Percentiles rank a stretch among this genome's conserved stretches.
Evolutionary conservation across 371 early-diverging fungal genomes (phyloP).

Genomic region (Apophysomyces trapeziformis): DNA sequence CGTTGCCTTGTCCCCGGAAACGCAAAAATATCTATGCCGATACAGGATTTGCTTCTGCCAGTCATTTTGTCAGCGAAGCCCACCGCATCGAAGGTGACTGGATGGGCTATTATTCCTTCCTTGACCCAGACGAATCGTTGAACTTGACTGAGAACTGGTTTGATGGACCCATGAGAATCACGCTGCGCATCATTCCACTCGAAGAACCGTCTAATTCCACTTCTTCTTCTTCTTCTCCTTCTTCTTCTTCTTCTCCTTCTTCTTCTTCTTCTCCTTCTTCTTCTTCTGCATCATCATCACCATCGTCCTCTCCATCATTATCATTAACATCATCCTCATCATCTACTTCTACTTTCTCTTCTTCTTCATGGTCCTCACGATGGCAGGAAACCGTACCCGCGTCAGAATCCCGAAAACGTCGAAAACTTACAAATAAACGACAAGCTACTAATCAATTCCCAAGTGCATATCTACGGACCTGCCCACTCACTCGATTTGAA

Average conservation of each 20-base stretch:
- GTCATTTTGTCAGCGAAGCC: slow-evolving; percentile 45
- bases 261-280: slow-evolving; percentile 6
- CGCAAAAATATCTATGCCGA: slow-evolving; percentile 34
- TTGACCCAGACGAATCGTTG: slow-evolving; percentile 35
- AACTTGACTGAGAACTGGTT: slow-evolving; percentile 39
- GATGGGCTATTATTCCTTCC: slow-evolving; percentile 54
- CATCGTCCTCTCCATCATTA: not conserved
- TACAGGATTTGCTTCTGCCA: slow-evolving; percentile 40
- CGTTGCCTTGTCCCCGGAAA: not conserved
- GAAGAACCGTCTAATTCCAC: slow-evolving; percentile 25
- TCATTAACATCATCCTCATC: not conserved
- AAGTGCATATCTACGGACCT: slow-evolving; percentile 32
- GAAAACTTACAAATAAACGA: slow-evolving; percentile 16
- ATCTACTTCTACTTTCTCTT: not conserved
- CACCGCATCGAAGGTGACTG: slow-evolving; percentile 52
- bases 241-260: slow-evolving; percentile 3
- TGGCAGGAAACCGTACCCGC: slow-evolving; percentile 18
- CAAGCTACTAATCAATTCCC: slow-evolving; percentile 30
- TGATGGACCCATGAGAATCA: slow-evolving; percentile 51
- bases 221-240: slow-evolving; percentile 7
- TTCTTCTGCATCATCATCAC: not conserved
- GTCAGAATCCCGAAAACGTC: slow-evolving; percentile 23
- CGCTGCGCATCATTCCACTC: slow-evolving; percentile 44
- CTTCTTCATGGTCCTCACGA: slow-evolving; percentile 31
- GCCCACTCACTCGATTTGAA: slow-evolving; percentile 50